A percentile compares a stretch with the other conserved stretches of the same genome.
These are phyloP conservation scores for Leersia perrieri DNA, from an alignment of 176 grass and related monocot species.

Conservation along the genomic window DNA sequence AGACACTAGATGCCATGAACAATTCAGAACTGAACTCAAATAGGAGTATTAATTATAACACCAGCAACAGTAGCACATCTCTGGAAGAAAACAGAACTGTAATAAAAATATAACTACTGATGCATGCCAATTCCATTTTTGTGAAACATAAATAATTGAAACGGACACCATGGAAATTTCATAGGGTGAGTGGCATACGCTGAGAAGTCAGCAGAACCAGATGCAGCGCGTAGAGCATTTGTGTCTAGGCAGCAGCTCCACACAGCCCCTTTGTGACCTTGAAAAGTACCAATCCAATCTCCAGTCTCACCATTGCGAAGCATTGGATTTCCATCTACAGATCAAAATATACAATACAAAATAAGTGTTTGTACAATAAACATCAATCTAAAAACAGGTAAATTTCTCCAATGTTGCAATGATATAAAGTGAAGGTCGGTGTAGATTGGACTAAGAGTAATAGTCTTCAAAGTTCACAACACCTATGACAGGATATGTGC, in stretches of 20 bases:
- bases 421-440: constrained; percentile 6
- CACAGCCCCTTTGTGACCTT: constrained; percentile 98
- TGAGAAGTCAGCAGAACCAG: constrained; percentile 94
- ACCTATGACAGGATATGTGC: not conserved
- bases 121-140: not conserved
- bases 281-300: constrained; percentile 99
- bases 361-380: not conserved
- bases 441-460: not conserved
- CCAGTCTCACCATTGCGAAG: constrained; percentile 98
- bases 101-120: not conserved
- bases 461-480: not conserved
- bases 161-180: constrained; percentile 10
- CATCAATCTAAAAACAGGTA: not conserved
- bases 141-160: not conserved
- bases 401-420: not conserved
- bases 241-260: constrained; percentile 97
- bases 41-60: not conserved
- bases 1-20: not conserved
- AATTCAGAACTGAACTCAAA: not conserved
- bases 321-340: constrained; percentile 89
- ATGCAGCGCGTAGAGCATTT: constrained; percentile 79
- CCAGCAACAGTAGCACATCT: not conserved
- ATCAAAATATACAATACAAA: not conserved
- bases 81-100: constrained; percentile 2
- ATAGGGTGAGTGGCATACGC: constrained; percentile 60